Evolutionary conservation across 805 yeast genomes (phyloP), one percentile per base, ranked within the genome.

Genomic region (Tetrapisispora phaffii): DNA sequence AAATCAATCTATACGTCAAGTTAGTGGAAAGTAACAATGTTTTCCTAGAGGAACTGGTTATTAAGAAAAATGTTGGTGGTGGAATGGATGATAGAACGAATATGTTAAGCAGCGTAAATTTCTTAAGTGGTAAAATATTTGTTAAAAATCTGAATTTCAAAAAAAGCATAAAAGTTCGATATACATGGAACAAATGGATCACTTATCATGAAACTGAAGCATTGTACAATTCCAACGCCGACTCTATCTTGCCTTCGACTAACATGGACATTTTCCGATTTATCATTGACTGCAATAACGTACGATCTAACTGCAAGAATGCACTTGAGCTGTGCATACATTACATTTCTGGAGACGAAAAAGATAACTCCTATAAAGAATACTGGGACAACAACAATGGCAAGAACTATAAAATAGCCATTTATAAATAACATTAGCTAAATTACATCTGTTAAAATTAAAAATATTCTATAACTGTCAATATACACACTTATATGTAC

Each of bases 121-220:
- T 68, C 45, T 65, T 89, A 15, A 60, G 76, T 41, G 97, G 97
- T 2, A 80, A 79, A 44, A 71, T 89, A 37, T 84, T 93, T 2
- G 96, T 85, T 23, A 76, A 77, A 56, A 90, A 89, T 66, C 44
- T 86, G 2, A 70, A 82, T 12, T 89, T 71, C 63, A 73, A 77
- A 34, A 89, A 89, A 63, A 58, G 67, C 31, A 83, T 90, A 13
- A 74, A 77, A 13, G 74, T 85, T 16, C 71, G 89, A 45, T 89
- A 87, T 65, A 78, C 96, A 0, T 70, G 81, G 56, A 86, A 90
- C 60, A 65, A 72, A 53, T 89, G 97, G 97, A 68, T 67, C 35
- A 80, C 94, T 0, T 76, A 45, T 8, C 59, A 50, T n/a, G 65
- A 62, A 34, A 58, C 59, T 7, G 62, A 59, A 44, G 54, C 62